Evolutionary conservation across 805 yeast genomes (phyloP), one percentile per base, ranked within the genome.

Genomic region (Yarrowia yakushimensis): DNA sequence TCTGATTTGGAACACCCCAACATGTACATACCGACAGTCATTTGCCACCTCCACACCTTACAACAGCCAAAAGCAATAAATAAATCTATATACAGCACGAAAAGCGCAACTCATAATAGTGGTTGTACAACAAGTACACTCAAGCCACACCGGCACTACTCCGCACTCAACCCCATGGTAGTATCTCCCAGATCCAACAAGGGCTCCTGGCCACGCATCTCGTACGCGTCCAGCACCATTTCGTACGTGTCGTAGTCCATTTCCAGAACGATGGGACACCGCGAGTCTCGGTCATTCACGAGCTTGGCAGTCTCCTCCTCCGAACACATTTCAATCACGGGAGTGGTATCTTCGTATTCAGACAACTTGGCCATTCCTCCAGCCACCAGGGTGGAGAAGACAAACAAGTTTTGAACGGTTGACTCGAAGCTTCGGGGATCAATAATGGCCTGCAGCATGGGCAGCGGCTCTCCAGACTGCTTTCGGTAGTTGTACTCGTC

Each of bases 361-460:
- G 15, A n/a, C 43, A 52, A 9, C n/a, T 17, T n/a, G 8, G 43
- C 59, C 43, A 52, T 33, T 6, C 59, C 59, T 36, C 43, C 42
- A 17, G 59, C 42, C 13, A 52, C 59, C 33, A 52, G 43, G 10
- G 59, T 52, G 9, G 59, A 52, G 18, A 52, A 52, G 25, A 52
- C 59, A 12, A 52, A 52, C 13, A 52, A 52, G 34, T 52, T 52
- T 10, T 52, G 59, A 1, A 52, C 59, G 18, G 59, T 52, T 1
- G 59, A 34, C 22, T 52, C 59, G 17, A 52, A 52, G 43, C 43
- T 52, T 25, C 59, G 31, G 6, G 59, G 59, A 4, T 52, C 59
- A 7, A 52, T 7, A 5, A 52, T 52, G 5, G 33, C 42, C 43
- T 52, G 43, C 9, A 34, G 20, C 59, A 52, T 12, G n/a, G 59